Evolutionary conservation across 371 early-diverging fungal genomes (phyloP).

Genomic region (Blakeslea trispora): DNA sequence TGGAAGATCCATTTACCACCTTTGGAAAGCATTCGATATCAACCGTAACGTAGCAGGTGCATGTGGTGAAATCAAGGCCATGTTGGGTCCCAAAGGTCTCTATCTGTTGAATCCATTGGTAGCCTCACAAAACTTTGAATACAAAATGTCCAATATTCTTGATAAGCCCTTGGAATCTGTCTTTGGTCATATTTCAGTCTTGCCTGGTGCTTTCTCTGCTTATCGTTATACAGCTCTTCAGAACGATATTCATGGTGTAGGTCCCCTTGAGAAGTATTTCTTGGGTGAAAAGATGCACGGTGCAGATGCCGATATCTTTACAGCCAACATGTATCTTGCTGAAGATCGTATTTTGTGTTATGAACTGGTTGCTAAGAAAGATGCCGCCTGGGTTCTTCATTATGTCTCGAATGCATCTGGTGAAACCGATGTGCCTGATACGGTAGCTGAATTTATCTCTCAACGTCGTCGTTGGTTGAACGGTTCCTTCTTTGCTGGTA

Average conservation of each 20-base stretch:
- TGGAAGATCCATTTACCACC: constrained; percentile 57
- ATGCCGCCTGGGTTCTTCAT: constrained; percentile 66
- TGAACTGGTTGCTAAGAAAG: constrained; percentile 76
- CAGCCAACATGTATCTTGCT: constrained; percentile 77
- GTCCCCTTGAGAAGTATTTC: constrained; percentile 79
- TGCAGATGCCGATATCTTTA: constrained; percentile 63
- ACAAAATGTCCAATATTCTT: constrained; percentile 86
- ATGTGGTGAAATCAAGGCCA: constrained; percentile 85
- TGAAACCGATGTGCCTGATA: constrained; percentile 83
- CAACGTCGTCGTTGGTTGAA: constrained; percentile 89
- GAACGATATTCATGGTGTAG: constrained; percentile 57
- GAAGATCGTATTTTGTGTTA: constrained; percentile 90
- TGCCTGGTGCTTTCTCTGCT: constrained; percentile 86
- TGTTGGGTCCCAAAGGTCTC: constrained; percentile 71
- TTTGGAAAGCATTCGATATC: constrained; percentile 81
- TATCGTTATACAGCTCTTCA: constrained; percentile 78
- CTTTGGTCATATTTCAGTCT: constrained; percentile 83
- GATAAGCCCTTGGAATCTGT: constrained; percentile 87
- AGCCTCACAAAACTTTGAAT: constrained; percentile 87
- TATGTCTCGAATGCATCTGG: constrained; percentile 66
- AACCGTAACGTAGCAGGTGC: constrained; percentile 77
- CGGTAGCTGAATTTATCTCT: constrained; percentile 75
- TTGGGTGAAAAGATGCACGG: constrained; percentile 71
- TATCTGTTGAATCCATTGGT: constrained; percentile 86
- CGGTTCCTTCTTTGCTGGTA: constrained; percentile 71